Conservation (phyloP, 2,329 filamentous ascomycete genomes). For the Coniella lustricola region DNA sequence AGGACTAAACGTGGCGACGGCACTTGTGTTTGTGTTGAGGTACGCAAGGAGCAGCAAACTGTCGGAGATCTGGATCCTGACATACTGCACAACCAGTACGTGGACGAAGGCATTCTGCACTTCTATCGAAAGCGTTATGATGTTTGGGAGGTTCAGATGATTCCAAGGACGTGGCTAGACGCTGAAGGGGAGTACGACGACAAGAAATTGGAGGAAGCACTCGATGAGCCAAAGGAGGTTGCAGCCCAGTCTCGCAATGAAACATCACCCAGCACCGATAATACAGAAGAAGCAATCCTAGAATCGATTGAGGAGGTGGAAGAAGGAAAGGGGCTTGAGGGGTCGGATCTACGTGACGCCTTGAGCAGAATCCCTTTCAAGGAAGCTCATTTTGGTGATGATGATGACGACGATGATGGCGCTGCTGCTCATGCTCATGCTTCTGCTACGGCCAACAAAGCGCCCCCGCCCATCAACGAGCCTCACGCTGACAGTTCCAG, state of each 20-base stretch:
- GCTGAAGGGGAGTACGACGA: not conserved
- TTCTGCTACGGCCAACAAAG: too few species aligned
- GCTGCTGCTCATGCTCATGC: not conserved
- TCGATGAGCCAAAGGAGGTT: not conserved
- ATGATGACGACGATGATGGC: not conserved
- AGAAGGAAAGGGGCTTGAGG: not conserved
- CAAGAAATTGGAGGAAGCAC: not conserved
- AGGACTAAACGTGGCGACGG: slow-evolving; percentile 3
- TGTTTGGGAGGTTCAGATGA: not conserved
- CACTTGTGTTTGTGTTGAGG: slow-evolving; percentile 2
- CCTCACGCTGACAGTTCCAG: too few species aligned
- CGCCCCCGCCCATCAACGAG: too few species aligned
- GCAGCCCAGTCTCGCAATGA: not conserved
- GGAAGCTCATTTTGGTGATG: not conserved
- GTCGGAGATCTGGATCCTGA: slow-evolving; percentile 2
- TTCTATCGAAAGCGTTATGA: slow-evolving; percentile 7
- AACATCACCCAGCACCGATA: not conserved
- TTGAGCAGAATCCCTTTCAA: not conserved
- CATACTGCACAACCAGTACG: slow-evolving; percentile 1
- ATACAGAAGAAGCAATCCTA: not conserved
- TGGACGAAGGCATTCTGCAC: slow-evolving; percentile 6
- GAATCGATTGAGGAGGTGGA: not conserved
- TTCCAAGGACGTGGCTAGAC: not conserved
- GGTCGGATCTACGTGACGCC: not conserved
- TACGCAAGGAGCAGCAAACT: slow-evolving; percentile 1